Base-by-base conservation (phyloP, 139 green algal genomes). In the Chlamydomonas sphaeroides region DNA sequence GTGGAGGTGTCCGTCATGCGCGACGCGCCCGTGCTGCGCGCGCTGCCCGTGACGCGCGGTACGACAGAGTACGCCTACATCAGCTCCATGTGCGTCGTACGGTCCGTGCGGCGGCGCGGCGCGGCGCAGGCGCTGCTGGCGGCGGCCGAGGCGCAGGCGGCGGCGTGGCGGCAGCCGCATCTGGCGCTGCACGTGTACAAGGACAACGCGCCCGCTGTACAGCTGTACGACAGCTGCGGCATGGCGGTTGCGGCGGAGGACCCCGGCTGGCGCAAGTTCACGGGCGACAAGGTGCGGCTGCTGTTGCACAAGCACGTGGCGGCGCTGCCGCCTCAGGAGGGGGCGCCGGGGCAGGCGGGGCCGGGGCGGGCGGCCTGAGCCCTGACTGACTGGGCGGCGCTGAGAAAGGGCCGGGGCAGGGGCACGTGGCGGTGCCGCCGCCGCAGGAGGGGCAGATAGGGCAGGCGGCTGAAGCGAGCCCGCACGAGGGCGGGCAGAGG, bases 51-150 rank as follows among this genome's bases (percentile, higher is more conserved):
- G 0, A 57, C 35, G 32, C 71, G 42, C 2, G 23, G 30, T 15
- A n/a, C n/a, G n/a, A n/a, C n/a, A n/a, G 59, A 77, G 35, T 88
- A 84, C 39, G 69, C 53, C 26, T 92, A 92, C 76, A n/a, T 92
- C 6, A 74, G 79, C 56, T 76, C 36, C 75, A 92, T 92, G 89
- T 84, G 87, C n/a, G 88, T 92, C 20, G 35, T 32, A 20, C 41
- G 33, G 7, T 5, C 18, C 14, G 36, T 32, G 48, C 78, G 88
- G 26, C 83, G 85, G 39, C 62, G 65, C 2, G 89, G 89, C 33
- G 85, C 65, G n/a, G 61, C 80, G 38, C 68, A 80, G 80, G 80
- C 80, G 59, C 69, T 86, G 20, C 26, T 86, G 61, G 48, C 42
- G 2, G 89, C 80, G 0, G 89, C 88, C 21, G 80, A 89, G 69